Evolutionary conservation across 1,139 yeast genomes (phyloP).

Genomic region (Citeromyces hawaiiensis): DNA sequence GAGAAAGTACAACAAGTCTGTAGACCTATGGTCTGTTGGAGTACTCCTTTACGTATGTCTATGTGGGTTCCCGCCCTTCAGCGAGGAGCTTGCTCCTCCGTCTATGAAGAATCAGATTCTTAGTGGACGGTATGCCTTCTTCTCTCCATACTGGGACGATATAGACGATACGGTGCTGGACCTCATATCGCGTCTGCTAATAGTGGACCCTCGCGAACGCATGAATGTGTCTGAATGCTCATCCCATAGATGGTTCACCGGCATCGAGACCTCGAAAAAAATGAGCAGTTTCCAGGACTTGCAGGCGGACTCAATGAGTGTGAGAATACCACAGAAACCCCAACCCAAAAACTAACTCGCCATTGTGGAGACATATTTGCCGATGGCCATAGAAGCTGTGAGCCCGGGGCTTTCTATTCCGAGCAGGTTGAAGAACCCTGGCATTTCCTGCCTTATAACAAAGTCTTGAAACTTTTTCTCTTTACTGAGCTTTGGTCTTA

Average conservation of each 20-base stretch:
- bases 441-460: slow-evolving; percentile 50
- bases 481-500: slow-evolving; percentile 60
- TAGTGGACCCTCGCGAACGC: slow-evolving; percentile 43
- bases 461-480: slow-evolving; percentile 52
- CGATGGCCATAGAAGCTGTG: slow-evolving; percentile 74
- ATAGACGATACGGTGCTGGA: slow-evolving; percentile 54
- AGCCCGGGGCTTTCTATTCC: slow-evolving; percentile 90
- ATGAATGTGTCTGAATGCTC: slow-evolving; percentile 35
- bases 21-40: slow-evolving; percentile 74
- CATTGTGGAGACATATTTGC: slow-evolving; percentile 45
- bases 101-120: slow-evolving; percentile 63
- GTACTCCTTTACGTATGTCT: slow-evolving; percentile 63
- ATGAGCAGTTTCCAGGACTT: slow-evolving; percentile 4
- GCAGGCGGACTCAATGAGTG: slow-evolving; percentile 9
- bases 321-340: slow-evolving; percentile 7
- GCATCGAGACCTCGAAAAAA: slow-evolving; percentile 4
- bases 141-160: slow-evolving; percentile 71
- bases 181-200: slow-evolving; percentile 45
- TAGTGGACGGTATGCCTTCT: slow-evolving; percentile 56
- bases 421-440: slow-evolving; percentile 67
- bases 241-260: slow-evolving; percentile 43
- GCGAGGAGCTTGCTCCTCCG: slow-evolving; percentile 74
- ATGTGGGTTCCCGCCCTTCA: slow-evolving; percentile 79
- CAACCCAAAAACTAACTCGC: not conserved
- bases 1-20: slow-evolving; percentile 54